These are phyloP conservation scores for Metschnikowia corniflorae DNA, from an alignment of 805 yeast genomes.

Conservation along the genomic window DNA sequence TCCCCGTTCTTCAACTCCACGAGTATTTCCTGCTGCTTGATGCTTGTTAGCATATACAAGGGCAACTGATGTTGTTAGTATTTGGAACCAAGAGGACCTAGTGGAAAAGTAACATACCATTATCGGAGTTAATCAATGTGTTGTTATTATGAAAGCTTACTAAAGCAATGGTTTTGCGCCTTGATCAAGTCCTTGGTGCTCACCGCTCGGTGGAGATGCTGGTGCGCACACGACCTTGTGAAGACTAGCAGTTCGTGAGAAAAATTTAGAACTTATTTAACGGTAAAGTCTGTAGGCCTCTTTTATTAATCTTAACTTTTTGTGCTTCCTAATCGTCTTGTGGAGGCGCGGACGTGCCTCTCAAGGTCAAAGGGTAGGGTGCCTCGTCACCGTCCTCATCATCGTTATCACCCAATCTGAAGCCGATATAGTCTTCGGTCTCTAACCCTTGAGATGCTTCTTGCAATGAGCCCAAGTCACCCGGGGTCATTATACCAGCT, in stretches of 20 bases:
- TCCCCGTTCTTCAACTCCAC: constrained; percentile 93
- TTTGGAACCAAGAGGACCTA: not conserved
- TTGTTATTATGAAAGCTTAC: not conserved
- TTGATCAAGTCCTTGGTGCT: not conserved
- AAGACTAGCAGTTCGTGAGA: not conserved
- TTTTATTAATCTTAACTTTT: too few relatives aligned
- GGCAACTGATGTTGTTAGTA: constrained; percentile 60
- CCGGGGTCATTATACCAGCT: constrained; percentile 88
- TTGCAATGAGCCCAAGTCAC: constrained; percentile 94
- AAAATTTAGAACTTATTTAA: too few relatives aligned
- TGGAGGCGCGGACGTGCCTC: constrained; percentile 48
- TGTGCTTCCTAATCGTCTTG: constrained; percentile 12
- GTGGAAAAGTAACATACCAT: constrained; percentile 18
- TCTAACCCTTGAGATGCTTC: constrained; percentile 71
- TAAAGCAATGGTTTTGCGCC: not conserved
- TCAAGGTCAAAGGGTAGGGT: constrained; percentile 45
- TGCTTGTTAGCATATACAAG: constrained; percentile 81
- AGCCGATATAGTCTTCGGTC: constrained; percentile 73
- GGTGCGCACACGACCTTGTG: not conserved
- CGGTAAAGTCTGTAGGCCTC: not conserved
- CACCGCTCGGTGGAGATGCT: not conserved
- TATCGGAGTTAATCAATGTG: not conserved
- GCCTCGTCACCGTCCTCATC: constrained; percentile 34
- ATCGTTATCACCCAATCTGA: constrained; percentile 47
- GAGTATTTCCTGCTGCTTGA: constrained; percentile 81